These are phyloP conservation scores for Cordyceps cateniannulata DNA, from an alignment of 2,329 filamentous ascomycete genomes.

Conservation along the genomic window DNA sequence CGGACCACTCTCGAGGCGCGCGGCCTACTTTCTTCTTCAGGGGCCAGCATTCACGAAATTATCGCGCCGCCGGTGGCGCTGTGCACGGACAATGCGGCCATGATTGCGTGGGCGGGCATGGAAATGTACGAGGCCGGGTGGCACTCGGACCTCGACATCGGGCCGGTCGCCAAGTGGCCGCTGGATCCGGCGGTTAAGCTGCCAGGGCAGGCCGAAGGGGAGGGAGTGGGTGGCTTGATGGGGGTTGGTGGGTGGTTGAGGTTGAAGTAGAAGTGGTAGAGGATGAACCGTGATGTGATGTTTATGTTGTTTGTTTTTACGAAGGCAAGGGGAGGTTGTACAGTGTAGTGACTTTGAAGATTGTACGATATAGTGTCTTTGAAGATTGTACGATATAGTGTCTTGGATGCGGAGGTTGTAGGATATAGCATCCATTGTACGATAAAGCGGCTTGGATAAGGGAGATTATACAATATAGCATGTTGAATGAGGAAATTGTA, in stretches of 20 bases:
- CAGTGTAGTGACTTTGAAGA: too few relatives aligned
- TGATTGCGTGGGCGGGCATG: constrained; percentile 91
- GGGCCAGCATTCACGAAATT: constrained; percentile 33
- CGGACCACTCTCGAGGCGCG: constrained; percentile 53
- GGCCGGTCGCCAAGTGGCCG: constrained; percentile 64
- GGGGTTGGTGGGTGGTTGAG: constrained; percentile 46
- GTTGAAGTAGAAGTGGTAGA: constrained; percentile 13
- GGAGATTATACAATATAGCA: too few relatives aligned
- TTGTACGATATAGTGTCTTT: too few relatives aligned
- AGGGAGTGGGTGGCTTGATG: constrained; percentile 52
- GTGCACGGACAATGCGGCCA: constrained; percentile 94
- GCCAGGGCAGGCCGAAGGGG: neutral
- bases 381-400: too few relatives aligned
- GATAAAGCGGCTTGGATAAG: too few relatives aligned
- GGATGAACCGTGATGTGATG: neutral
- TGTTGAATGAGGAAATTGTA: neutral
- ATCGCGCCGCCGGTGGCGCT: constrained; percentile 68
- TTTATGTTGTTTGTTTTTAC: too few relatives aligned
- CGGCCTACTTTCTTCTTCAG: constrained; percentile 50
- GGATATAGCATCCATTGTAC: too few relatives aligned
- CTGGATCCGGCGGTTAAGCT: constrained; percentile 48
- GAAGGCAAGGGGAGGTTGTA: neutral
- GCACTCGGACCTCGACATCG: constrained; percentile 52
- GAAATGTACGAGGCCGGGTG: constrained; percentile 87
- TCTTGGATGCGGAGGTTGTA: too few relatives aligned